Conservation (phyloP, 2,329 filamentous ascomycete genomes). For the Colletotrichum kahawae region DNA sequence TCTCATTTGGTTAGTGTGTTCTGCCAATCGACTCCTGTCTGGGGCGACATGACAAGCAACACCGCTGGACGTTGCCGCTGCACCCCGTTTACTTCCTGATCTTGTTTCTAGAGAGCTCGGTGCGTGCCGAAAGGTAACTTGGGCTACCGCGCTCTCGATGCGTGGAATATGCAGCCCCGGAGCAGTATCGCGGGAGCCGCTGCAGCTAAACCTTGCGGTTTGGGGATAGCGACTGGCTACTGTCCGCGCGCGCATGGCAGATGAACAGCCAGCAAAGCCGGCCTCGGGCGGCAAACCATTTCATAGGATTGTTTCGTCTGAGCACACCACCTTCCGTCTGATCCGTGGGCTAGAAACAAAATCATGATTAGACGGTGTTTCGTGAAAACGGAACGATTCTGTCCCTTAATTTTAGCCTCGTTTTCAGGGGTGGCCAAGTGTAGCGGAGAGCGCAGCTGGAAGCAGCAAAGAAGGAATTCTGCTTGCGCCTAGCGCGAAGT, state of each 20-base stretch:
- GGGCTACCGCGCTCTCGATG: neutral
- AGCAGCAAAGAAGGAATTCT: neutral
- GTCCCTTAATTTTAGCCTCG: neutral
- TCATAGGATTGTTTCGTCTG: neutral
- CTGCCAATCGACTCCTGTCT: neutral
- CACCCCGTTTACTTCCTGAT: neutral
- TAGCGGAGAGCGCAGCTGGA: neutral
- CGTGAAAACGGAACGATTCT: neutral
- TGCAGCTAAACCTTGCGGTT: neutral
- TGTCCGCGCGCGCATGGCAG: neutral
- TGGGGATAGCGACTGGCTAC: neutral
- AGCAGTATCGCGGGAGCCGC: neutral
- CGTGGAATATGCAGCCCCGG: neutral
- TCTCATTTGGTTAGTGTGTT: neutral
- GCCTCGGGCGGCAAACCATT: neutral
- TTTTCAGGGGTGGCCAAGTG: neutral
- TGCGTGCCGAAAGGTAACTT: neutral
- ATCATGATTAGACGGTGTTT: neutral
- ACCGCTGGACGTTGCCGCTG: neutral
- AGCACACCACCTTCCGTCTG: neutral
- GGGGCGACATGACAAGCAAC: neutral
- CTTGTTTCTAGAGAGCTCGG: neutral
- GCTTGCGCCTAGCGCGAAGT: fast-evolving
- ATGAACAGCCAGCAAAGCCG: neutral
- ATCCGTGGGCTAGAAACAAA: neutral